Conservation (phyloP, 495 filamentous ascomycete genomes). For the Cercophora newfieldiana region DNA sequence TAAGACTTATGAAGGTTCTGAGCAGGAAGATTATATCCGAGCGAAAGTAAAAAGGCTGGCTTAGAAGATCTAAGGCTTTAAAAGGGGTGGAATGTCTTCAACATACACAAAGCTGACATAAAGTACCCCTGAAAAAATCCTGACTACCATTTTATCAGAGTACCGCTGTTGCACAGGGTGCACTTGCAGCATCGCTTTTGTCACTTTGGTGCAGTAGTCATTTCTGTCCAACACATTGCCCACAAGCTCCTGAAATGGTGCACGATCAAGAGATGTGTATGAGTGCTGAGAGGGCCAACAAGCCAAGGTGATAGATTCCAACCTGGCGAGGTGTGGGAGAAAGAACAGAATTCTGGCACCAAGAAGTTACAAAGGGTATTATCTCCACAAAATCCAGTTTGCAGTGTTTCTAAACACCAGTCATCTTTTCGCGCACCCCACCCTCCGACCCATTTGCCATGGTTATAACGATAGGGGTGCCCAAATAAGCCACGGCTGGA, state of each 20-base stretch:
- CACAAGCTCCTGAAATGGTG: not conserved
- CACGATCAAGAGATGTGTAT: not conserved
- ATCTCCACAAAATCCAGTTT: not conserved
- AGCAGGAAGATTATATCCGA: not conserved
- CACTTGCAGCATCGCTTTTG: conserved; percentile 4
- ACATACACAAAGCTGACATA: not conserved
- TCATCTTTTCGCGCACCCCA: not conserved
- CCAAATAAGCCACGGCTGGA: not conserved
- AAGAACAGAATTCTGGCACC: not conserved
- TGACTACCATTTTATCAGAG: not conserved
- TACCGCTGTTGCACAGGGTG: conserved; percentile 3
- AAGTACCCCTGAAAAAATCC: not conserved
- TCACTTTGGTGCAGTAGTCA: conserved; percentile 7
- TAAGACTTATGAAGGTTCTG: not conserved
- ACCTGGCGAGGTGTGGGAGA: not conserved
- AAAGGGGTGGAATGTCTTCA: not conserved
- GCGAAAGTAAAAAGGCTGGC: not conserved
- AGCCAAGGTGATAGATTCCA: not conserved
- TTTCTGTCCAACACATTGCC: conserved; percentile 4
- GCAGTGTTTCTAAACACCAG: not conserved
- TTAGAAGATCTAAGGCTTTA: not conserved
- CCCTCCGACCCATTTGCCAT: not conserved
- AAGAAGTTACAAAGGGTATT: not conserved
- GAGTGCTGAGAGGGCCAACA: not conserved
- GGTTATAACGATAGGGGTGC: not conserved